Evolutionary conservation across 306 rosid species (phyloP).

Genomic region (Purshia tridentata): DNA sequence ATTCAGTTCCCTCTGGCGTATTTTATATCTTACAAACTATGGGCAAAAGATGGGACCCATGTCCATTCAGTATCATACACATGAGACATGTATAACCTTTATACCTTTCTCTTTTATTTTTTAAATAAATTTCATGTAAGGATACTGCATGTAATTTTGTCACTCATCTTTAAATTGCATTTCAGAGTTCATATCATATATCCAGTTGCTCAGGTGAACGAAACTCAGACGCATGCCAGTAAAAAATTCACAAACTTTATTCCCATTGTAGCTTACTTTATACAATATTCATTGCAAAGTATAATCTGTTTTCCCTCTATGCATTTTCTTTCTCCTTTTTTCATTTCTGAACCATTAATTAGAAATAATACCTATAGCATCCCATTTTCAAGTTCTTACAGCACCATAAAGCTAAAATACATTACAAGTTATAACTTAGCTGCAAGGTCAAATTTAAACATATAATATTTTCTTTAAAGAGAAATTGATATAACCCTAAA

Average conservation of each 20-base stretch:
- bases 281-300: not conserved
- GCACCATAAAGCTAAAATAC: not conserved
- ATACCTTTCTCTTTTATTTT: not conserved
- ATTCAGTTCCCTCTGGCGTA: not conserved
- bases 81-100: not conserved
- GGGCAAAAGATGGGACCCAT: not conserved
- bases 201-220: not conserved
- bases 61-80: conserved; percentile 1
- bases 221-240: not conserved
- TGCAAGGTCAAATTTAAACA: not conserved
- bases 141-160: not conserved
- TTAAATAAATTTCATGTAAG: not conserved
- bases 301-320: not conserved
- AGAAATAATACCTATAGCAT: not conserved
- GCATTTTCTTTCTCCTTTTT: not conserved
- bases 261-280: not conserved
- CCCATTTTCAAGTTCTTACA: not conserved
- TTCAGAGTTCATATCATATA: not conserved
- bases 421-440: conserved; percentile 1
- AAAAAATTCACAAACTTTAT: not conserved
- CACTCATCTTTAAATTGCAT: not conserved
- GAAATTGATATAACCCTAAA: not conserved
- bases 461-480: not conserved
- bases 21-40: not conserved
- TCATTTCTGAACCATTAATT: not conserved